Percentiles rank a stretch among this genome's conserved stretches.
phyloP scores from a whole-genome alignment of 2,329 filamentous ascomycete genomes.

The Tolypocladium endophyticum region DNA sequence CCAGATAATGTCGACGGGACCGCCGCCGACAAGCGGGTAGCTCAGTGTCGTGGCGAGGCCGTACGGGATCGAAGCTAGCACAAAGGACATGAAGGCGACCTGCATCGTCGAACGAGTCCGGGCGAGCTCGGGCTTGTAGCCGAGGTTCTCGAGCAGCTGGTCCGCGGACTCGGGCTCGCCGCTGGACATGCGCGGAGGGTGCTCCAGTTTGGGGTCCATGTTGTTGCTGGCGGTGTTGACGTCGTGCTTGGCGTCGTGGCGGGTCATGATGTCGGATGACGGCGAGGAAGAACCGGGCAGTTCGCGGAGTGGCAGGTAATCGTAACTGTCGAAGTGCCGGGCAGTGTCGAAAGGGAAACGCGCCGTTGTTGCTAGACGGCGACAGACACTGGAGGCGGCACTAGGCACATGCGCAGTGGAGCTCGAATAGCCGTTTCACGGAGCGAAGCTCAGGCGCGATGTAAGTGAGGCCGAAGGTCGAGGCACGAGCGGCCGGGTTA shows the following conservation, averaged over 20 bases:
- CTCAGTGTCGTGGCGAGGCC: conserved; percentile 59
- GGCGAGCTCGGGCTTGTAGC: conserved; percentile 55
- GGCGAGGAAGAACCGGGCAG: neutral
- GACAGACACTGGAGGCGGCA: neutral
- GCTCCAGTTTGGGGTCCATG: conserved; percentile 17
- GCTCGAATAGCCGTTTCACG: neutral
- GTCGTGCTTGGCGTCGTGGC: conserved; percentile 10
- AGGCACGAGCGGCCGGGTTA: neutral
- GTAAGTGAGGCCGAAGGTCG: neutral
- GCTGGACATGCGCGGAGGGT: conserved; percentile 9
- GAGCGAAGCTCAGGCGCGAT: neutral
- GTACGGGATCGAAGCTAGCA: conserved; percentile 65
- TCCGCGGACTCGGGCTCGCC: conserved; percentile 39
- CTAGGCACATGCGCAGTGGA: neutral
- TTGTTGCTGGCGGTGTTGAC: conserved; percentile 9
- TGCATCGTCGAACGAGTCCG: conserved; percentile 58
- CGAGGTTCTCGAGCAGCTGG: conserved; percentile 51
- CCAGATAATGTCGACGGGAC: conserved; percentile 62
- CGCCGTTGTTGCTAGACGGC: neutral
- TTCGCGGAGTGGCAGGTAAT: neutral
- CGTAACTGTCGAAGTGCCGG: neutral
- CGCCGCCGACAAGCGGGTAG: conserved; percentile 57
- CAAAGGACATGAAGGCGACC: conserved; percentile 68
- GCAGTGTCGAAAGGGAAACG: neutral
- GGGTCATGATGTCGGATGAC: conserved; percentile 6